Percentiles rank a stretch among this genome's conserved stretches.
phyloP scores from a whole-genome alignment of 2,329 filamentous ascomycete genomes.

The Aschersonia sp. region DNA sequence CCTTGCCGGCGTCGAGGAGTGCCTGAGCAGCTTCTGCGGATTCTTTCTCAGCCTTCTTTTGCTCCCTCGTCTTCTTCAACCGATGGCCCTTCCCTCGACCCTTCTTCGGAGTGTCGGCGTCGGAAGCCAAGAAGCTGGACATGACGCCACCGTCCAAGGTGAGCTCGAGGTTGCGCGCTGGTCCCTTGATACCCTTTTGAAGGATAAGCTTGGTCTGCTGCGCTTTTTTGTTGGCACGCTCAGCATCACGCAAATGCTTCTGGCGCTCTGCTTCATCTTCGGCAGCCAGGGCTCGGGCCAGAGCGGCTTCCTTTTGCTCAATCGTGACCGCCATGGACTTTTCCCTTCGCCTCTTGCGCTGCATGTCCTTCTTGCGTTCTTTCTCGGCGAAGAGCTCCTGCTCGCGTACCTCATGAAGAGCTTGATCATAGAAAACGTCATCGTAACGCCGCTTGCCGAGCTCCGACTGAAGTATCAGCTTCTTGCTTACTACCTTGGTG shows the following conservation, averaged over 20 bases:
- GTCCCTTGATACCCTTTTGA: constrained; percentile 74
- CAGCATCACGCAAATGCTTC: constrained; percentile 71
- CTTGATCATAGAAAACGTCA: constrained; percentile 62
- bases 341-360: constrained; percentile 86
- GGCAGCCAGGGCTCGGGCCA: constrained; percentile 63
- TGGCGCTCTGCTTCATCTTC: constrained; percentile 71
- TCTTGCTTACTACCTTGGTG: constrained; percentile 40
- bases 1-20: constrained; percentile 64
- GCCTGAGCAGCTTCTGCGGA: constrained; percentile 80
- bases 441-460: constrained; percentile 65
- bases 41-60: constrained; percentile 68
- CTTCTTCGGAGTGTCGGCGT: constrained; percentile 38
- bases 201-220: constrained; percentile 79
- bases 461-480: constrained; percentile 53
- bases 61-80: constrained; percentile 81
- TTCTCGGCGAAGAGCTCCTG: constrained; percentile 90
- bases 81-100: constrained; percentile 47
- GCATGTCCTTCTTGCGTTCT: constrained; percentile 99
- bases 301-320: constrained; percentile 73
- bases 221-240: constrained; percentile 84
- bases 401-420: constrained; percentile 74
- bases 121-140: constrained; percentile 66
- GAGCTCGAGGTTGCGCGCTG: constrained; percentile 53
- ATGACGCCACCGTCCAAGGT: constrained; percentile 77
- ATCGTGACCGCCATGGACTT: constrained; percentile 91